These are phyloP conservation scores for Ophiocordyceps camponoti-saundersi DNA, from an alignment of 2,329 filamentous ascomycete genomes.

Conservation along the genomic window DNA sequence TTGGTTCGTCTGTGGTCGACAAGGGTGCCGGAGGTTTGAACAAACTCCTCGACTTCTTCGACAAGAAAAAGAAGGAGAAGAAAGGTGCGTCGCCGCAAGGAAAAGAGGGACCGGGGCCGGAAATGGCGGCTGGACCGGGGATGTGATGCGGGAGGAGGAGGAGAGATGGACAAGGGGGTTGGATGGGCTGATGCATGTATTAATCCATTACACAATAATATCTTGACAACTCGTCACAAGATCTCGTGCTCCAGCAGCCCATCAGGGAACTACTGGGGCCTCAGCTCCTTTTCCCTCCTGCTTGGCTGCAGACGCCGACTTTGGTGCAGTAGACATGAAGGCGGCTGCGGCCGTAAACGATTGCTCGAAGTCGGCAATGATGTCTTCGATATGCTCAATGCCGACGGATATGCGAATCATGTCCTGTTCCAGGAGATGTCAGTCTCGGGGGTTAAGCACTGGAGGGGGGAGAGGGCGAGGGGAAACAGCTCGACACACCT, in stretches of 20 bases:
- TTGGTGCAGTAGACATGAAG: not conserved
- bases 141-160: not conserved
- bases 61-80: too few relatives aligned
- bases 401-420: slow-evolving; percentile 91
- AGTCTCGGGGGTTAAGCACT: not conserved
- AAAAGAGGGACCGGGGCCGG: not conserved
- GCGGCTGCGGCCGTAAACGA: slow-evolving; percentile 51
- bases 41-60: not conserved
- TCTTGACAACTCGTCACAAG: too few relatives aligned
- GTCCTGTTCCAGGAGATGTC: slow-evolving; percentile 31
- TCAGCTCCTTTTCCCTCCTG: slow-evolving; percentile 17
- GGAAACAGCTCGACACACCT: slow-evolving; percentile 28
- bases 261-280: slow-evolving; percentile 15
- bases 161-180: not conserved
- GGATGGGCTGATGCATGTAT: not conserved
- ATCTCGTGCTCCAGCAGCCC: not conserved
- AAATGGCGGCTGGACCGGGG: not conserved
- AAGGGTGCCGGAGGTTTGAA: not conserved
- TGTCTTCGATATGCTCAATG: slow-evolving; percentile 93
- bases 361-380: slow-evolving; percentile 89
- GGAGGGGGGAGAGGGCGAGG: not conserved
- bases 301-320: not conserved
- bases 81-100: too few relatives aligned
- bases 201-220: too few relatives aligned
- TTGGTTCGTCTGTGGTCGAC: not conserved